These are phyloP conservation scores for Dentiscutata heterogama DNA, from an alignment of 371 early-diverging fungal genomes.

Conservation along the genomic window DNA sequence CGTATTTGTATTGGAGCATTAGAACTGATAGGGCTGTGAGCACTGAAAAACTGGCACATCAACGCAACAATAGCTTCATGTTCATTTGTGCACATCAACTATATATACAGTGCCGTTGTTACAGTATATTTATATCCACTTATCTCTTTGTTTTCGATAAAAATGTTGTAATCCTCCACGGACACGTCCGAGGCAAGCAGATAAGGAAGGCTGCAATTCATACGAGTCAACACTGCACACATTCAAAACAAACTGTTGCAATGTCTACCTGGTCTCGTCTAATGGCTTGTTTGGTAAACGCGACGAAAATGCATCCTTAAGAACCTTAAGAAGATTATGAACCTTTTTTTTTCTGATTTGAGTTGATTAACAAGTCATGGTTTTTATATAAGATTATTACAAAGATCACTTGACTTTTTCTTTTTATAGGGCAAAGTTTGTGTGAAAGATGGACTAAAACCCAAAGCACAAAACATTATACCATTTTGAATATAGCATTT, in stretches of 20 bases:
- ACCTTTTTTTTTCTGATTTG: no score
- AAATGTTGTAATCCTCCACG: conserved; percentile 24
- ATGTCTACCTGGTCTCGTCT: conserved; percentile 37
- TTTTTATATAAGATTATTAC: no score
- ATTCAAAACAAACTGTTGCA: conserved; percentile 12
- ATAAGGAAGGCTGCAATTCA: conserved; percentile 41
- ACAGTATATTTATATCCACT: conserved; percentile 31
- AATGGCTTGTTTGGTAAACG: not conserved
- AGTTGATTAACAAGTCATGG: no score
- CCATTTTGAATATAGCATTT: no score
- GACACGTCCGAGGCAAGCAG: conserved; percentile 35
- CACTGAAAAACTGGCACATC: no score
- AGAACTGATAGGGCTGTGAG: not conserved
- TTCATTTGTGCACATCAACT: conserved; percentile 10
- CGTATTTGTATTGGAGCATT: conserved; percentile 26
- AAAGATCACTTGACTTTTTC: no score
- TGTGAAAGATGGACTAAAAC: no score
- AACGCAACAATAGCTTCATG: no score
- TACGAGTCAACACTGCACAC: conserved; percentile 18
- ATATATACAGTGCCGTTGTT: conserved; percentile 37
- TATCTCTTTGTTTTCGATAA: conserved; percentile 29
- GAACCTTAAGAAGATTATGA: not conserved
- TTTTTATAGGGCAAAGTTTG: no score
- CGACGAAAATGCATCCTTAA: conserved; percentile 16
- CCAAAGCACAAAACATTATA: no score